Evolutionary conservation across 2,329 filamentous ascomycete genomes (phyloP).

Genomic region (Ceratocystis diversiconidia): DNA sequence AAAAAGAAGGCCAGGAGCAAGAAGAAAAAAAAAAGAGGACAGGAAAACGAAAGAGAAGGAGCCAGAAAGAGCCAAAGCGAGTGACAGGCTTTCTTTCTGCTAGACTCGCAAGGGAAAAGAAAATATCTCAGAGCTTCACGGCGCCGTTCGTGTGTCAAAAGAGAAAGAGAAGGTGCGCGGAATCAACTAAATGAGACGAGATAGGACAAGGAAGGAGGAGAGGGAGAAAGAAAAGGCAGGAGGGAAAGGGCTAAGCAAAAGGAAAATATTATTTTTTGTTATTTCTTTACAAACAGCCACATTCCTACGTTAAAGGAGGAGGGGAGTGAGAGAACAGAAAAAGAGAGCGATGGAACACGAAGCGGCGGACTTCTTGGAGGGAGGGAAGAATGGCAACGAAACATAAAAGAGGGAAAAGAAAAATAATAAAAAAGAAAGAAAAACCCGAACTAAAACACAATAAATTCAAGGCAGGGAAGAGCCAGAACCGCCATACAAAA

Average conservation of each 20-base stretch:
- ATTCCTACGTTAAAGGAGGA: constrained; percentile 9
- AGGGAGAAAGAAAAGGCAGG: constrained; percentile 9
- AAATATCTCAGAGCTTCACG: not conserved
- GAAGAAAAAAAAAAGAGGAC: not conserved
- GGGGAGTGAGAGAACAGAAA: not conserved
- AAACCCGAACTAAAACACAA: not conserved
- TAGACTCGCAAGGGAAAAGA: not conserved
- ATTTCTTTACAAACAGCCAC: not conserved
- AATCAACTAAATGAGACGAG: not conserved
- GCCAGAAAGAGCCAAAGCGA: not conserved
- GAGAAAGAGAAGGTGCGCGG: not conserved
- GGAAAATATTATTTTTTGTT: not conserved
- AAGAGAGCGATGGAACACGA: constrained; percentile 1
- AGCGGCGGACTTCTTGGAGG: not conserved
- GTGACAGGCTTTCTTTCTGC: constrained; percentile 4
- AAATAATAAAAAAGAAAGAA: constrained; percentile 17
- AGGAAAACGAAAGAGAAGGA: not conserved
- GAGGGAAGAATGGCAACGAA: constrained; percentile 2
- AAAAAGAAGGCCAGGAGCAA: not conserved
- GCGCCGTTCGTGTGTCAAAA: not conserved
- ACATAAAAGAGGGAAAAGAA: constrained; percentile 10
- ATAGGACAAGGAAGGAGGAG: constrained; percentile 3
- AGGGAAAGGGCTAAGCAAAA: constrained; percentile 9
- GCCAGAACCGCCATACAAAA: too few species aligned
- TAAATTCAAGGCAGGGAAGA: not conserved